Percentiles rank a stretch among this genome's conserved stretches.
Evolutionary conservation across 257 asterid species (phyloP).

Genomic region (Nicotiana tomentosiformis): DNA sequence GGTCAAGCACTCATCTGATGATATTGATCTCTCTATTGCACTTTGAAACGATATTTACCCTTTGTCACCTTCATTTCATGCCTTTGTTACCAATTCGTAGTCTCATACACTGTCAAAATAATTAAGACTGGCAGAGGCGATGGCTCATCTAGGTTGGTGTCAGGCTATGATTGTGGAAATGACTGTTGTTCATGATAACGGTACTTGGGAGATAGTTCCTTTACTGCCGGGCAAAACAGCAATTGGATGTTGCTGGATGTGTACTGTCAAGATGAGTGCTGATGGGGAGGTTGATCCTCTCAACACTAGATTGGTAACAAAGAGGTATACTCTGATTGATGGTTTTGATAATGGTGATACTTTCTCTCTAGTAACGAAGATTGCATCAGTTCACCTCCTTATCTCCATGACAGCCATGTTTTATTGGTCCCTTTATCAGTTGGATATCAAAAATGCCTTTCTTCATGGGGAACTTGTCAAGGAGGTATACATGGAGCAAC

Average conservation of each 20-base stretch:
- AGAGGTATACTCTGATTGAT: background rate
- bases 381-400: background rate
- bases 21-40: background rate
- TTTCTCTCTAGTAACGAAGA: background rate
- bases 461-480: background rate
- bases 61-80: background rate
- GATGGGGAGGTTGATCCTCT: background rate
- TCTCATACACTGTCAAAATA: background rate
- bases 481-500: slow-evolving; percentile 2
- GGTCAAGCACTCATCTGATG: background rate
- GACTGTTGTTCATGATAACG: background rate
- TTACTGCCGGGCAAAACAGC: background rate
- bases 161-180: background rate
- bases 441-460: slow-evolving; percentile 2
- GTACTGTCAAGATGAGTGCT: background rate
- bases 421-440: background rate
- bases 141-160: background rate
- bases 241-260: background rate
- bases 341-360: no score
- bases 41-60: background rate
- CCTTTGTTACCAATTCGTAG: background rate
- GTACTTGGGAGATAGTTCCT: background rate
- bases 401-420: background rate
- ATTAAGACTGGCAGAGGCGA: background rate
- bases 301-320: background rate